Evolutionary conservation across 306 rosid species (phyloP).

Genomic region (Quercus gilva): DNA sequence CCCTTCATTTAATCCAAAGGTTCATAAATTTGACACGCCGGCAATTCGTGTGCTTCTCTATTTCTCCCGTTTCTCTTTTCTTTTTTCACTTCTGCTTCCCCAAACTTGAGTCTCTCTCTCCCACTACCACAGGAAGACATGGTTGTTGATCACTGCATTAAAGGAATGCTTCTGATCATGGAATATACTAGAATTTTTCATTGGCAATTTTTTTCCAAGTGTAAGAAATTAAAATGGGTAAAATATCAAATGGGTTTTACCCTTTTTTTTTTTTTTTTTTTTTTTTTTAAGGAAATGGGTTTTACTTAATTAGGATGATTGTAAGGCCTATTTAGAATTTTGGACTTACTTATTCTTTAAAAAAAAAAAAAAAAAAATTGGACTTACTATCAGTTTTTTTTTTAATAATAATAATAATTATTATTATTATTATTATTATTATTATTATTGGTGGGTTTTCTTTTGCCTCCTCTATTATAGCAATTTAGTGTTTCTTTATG

Average conservation of each 20-base stretch:
- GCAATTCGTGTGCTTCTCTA: too few relatives aligned
- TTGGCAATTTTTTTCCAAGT: background rate
- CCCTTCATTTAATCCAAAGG: too few relatives aligned
- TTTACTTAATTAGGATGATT: background rate
- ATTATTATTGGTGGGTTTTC: background rate
- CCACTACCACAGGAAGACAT: conserved; percentile 18
- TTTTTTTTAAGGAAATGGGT: background rate
- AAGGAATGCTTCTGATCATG: background rate
- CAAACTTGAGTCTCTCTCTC: too few relatives aligned
- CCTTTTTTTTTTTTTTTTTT: too few relatives aligned
- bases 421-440: background rate
- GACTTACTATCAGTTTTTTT: background rate
- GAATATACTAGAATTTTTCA: background rate
- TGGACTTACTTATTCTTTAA: too few relatives aligned
- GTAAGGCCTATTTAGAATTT: background rate
- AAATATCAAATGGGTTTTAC: background rate
- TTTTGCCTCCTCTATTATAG: background rate
- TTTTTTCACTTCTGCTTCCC: too few relatives aligned
- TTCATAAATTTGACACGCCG: too few relatives aligned
- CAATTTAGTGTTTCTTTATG: background rate
- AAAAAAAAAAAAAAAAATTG: background rate
- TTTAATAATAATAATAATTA: too few relatives aligned
- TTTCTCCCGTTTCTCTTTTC: too few relatives aligned
- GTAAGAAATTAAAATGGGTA: background rate
- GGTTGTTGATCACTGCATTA: background rate